Percentiles rank a stretch among this genome's conserved stretches.
phyloP scores from a whole-genome alignment of 2,329 filamentous ascomycete genomes.

The Penicillium sp. region DNA sequence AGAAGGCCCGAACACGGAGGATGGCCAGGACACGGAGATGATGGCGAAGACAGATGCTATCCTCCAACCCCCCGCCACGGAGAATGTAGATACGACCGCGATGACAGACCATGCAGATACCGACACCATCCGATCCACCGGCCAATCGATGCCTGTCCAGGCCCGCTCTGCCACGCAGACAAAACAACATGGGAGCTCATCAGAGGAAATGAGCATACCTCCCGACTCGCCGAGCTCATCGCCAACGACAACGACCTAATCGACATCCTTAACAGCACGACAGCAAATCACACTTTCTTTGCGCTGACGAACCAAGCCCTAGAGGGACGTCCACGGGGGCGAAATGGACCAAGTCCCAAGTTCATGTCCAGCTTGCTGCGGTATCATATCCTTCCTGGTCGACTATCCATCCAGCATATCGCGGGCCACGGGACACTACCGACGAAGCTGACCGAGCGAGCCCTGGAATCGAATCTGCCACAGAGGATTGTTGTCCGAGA shows the following conservation, averaged over 20 bases:
- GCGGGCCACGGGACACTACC: conserved; percentile 68
- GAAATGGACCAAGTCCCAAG: conserved; percentile 47
- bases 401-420: conserved; percentile 63
- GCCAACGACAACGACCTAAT: conserved; percentile 70
- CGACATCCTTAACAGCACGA: conserved; percentile 61
- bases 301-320: conserved; percentile 77
- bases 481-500: conserved; percentile 70
- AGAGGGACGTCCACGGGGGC: conserved; percentile 48
- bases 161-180: conserved; percentile 51
- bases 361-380: conserved; percentile 68
- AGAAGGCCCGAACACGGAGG: background rate
- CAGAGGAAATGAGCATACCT: conserved; percentile 70
- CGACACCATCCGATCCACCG: background rate
- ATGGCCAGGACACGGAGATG: background rate
- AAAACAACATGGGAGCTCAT: conserved; percentile 79
- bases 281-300: conserved; percentile 75
- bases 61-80: background rate
- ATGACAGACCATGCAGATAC: background rate
- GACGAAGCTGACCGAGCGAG: conserved; percentile 58
- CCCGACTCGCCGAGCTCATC: conserved; percentile 72
- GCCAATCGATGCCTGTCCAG: conserved; percentile 3
- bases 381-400: conserved; percentile 70
- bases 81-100: background rate
- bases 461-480: conserved; percentile 58
- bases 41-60: background rate